Evolutionary conservation across 139 green algal genomes (phyloP).

Genomic region (Auxenochlorella pyrenoidosa): DNA sequence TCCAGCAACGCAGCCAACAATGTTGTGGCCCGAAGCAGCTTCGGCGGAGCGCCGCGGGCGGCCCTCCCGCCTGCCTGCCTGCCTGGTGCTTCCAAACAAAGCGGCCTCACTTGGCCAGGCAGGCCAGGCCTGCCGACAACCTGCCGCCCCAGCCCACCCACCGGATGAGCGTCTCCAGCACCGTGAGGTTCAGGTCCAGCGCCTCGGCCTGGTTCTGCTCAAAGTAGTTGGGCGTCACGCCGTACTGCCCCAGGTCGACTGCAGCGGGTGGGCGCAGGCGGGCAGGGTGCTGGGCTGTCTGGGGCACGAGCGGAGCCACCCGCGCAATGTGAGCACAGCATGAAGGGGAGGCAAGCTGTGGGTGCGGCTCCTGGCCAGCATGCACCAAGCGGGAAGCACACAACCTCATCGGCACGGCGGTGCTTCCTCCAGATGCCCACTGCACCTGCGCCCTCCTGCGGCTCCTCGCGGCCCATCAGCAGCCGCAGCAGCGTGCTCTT

Average conservation of each 20-base stretch:
- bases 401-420: neutral
- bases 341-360: too few species aligned
- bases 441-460: conserved; percentile 43
- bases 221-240: conserved; percentile 97
- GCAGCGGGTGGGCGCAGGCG: neutral
- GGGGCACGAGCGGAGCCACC: neutral
- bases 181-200: conserved; percentile 86
- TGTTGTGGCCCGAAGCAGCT: too few species aligned
- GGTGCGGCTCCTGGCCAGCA: too few species aligned
- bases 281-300: neutral
- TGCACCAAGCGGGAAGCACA: too few species aligned
- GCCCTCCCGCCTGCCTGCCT: neutral
- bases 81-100: too few species aligned
- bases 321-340: too few species aligned
- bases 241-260: conserved; percentile 82
- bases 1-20: too few species aligned
- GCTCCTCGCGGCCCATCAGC: conserved; percentile 91
- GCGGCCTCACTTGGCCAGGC: neutral
- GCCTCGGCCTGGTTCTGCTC: conserved; percentile 97
- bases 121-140: neutral
- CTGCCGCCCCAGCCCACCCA: neutral
- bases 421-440: neutral
- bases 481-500: conserved; percentile 97
- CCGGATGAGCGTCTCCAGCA: conserved; percentile 86
- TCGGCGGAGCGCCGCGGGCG: too few species aligned